These are phyloP conservation scores for Fraxinus xanthoxyloides DNA, from an alignment of 305 asterid species.

Conservation along the genomic window DNA sequence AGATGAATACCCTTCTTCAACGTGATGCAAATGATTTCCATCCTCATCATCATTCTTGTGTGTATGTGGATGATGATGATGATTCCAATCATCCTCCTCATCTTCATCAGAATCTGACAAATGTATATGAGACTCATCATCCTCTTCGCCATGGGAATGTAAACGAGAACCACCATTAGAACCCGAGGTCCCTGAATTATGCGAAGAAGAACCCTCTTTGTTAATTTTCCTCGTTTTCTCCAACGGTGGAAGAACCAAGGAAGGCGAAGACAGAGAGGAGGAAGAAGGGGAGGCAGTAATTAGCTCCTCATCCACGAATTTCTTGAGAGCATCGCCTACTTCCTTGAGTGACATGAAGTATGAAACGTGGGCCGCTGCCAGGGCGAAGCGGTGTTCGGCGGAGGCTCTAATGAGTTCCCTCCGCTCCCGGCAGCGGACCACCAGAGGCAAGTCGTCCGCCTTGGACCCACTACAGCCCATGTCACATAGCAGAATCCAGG, in stretches of 20 bases:
- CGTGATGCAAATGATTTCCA: conserved; percentile 23
- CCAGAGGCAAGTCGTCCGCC: conserved; percentile 68
- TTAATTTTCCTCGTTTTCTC: conserved; percentile 30
- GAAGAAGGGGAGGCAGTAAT: conserved; percentile 47
- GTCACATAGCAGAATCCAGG: conserved; percentile 2
- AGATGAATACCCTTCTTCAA: conserved; percentile 27
- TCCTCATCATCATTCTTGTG: conserved; percentile 21
- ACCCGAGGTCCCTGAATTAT: conserved; percentile 5
- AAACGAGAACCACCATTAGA: conserved; percentile 33
- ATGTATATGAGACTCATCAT: conserved; percentile 57
- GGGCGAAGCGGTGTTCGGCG: conserved; percentile 81
- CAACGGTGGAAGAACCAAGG: conserved; percentile 54
- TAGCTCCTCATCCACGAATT: conserved; percentile 84
- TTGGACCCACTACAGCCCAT: conserved; percentile 93
- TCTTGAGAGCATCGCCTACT: conserved; percentile 81
- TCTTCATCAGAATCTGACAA: conserved; percentile 52
- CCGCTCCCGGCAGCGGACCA: conserved; percentile 78
- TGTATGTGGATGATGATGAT: conserved; percentile 26
- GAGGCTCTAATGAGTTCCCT: conserved; percentile 74
- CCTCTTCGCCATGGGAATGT: conserved; percentile 41
- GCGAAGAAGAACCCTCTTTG: conserved; percentile 25
- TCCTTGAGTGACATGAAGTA: conserved; percentile 74
- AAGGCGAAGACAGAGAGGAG: conserved; percentile 66
- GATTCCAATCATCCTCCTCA: conserved; percentile 34
- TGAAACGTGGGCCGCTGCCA: conserved; percentile 82